Base-by-base conservation (phyloP, 2,329 filamentous ascomycete species). In the Claviceps maximensis region DNA sequence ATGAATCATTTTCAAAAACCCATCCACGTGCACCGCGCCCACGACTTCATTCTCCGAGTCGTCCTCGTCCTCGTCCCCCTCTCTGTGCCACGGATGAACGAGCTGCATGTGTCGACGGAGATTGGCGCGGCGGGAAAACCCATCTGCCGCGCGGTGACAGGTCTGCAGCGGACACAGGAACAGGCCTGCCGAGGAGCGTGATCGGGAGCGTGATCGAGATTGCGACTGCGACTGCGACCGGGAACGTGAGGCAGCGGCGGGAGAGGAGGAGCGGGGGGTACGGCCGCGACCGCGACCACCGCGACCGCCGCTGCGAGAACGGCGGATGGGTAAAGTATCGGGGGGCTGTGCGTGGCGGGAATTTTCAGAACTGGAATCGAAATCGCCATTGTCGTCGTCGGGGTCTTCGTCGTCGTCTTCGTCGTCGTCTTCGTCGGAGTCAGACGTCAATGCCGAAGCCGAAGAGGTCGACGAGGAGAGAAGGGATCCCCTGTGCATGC, bases 21-120 rank as follows among this genome's bases (percentile, higher is more conserved):
- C 80, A 63, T 88, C 84, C 1, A 80, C 75, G 59, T 87, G 84
- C 21, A 87, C 79, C 0, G 74, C 83, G 0, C 82, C 84, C 9
- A 73, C 58, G 60, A 80, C 75, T 60, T 82, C 78, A 53, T 75
- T 77, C 59, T 71, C 76, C 54, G 74, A 70, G 21, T 69, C 68
- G 33, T 62, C 58, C 21, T 69, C 64, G 38, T 69, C 60, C 36
- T 69, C 60, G 13, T 62, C 62, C 36, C 69, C 60, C 13, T 62
- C 62, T 61, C 52, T 63, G 65, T 51, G 65, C 60, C 63, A 65
- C n/a, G 64, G 63, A 55, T 74, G 71, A 19, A 73, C 59, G 7
- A 65, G 60, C 36, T 64, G 59, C 56, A 74, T 58, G 51, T 74
- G 71, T 12, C 69, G 64, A 15, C 58, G 60, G 27, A 73, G 61